Percentiles rank a stretch among this genome's conserved stretches.
phyloP scores from a whole-genome alignment of 1,284 basidiomycete genomes.

The Pseudozyma sp. region DNA sequence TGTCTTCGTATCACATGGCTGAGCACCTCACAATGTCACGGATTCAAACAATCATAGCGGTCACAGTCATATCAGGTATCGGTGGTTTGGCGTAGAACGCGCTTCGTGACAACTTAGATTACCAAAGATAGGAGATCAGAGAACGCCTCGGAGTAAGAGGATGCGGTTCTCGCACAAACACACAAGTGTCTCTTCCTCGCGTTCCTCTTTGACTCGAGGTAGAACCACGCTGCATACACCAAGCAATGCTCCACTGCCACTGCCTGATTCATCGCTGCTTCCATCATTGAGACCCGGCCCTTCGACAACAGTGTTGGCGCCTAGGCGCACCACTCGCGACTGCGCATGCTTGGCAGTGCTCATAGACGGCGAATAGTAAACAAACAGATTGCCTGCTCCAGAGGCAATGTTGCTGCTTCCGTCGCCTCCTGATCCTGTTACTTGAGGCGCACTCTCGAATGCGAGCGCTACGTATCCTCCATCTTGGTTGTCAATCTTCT shows the following conservation, averaged over 20 bases:
- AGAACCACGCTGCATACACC: constrained; percentile 26
- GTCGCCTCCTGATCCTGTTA: constrained; percentile 19
- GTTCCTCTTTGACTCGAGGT: not conserved
- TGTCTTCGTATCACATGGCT: too few species aligned
- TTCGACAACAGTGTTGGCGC: not conserved
- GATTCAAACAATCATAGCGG: too few species aligned
- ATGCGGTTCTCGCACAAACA: constrained; percentile 47
- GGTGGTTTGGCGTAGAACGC: not conserved
- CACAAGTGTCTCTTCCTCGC: constrained; percentile 24
- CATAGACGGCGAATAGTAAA: constrained; percentile 43
- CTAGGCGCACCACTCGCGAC: constrained; percentile 48
- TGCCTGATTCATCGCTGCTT: not conserved
- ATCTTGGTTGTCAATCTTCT: not conserved
- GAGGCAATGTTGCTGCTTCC: constrained; percentile 1
- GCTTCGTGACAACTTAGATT: not conserved
- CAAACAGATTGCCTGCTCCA: constrained; percentile 57
- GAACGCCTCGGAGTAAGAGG: constrained; percentile 33
- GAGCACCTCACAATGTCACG: too few species aligned
- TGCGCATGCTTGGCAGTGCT: constrained; percentile 16
- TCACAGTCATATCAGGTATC: not conserved
- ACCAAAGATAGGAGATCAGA: constrained; percentile 11
- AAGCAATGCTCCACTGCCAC: constrained; percentile 35
- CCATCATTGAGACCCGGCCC: not conserved
- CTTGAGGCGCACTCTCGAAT: constrained; percentile 48
- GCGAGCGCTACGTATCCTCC: constrained; percentile 40